Conservation (phyloP, 805 yeast genomes). For the Candida ortonii region DNA sequence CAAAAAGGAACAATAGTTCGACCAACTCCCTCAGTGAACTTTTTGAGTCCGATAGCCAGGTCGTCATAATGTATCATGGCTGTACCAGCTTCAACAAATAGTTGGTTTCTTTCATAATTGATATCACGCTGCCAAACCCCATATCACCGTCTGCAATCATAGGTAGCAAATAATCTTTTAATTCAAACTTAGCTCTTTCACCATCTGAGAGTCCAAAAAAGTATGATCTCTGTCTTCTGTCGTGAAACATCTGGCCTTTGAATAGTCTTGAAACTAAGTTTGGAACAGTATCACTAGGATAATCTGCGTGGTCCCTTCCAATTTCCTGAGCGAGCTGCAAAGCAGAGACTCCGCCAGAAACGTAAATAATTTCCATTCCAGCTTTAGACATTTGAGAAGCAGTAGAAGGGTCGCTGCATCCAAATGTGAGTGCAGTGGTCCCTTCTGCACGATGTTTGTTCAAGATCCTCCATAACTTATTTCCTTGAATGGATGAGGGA, state of each 20-base stretch:
- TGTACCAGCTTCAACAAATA: slow-evolving; percentile 66
- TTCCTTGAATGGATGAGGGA: slow-evolving; percentile 52
- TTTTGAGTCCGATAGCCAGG: slow-evolving; percentile 63
- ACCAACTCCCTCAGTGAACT: slow-evolving; percentile 63
- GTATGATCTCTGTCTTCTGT: slow-evolving; percentile 34
- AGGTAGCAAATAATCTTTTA: slow-evolving; percentile 54
- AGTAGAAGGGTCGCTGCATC: slow-evolving; percentile 62
- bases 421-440: slow-evolving; percentile 54
- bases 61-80: slow-evolving; percentile 66
- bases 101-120: slow-evolving; percentile 64
- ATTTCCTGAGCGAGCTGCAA: slow-evolving; percentile 61
- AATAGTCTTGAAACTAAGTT: slow-evolving; percentile 59
- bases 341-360: slow-evolving; percentile 62
- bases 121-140: slow-evolving; percentile 61
- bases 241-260: slow-evolving; percentile 58
- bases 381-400: slow-evolving; percentile 51
- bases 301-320: slow-evolving; percentile 66
- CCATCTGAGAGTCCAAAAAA: slow-evolving; percentile 9
- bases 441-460: slow-evolving; percentile 38
- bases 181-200: slow-evolving; percentile 21
- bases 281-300: slow-evolving; percentile 70
- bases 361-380: slow-evolving; percentile 51
- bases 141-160: slow-evolving; percentile 67
- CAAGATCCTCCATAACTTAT: slow-evolving; percentile 46
- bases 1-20: slow-evolving; percentile 60